Evolutionary conservation across 495 filamentous ascomycete genomes (phyloP), one percentile per base, ranked within the genome.

Genomic region (Ramalina peruviana): DNA sequence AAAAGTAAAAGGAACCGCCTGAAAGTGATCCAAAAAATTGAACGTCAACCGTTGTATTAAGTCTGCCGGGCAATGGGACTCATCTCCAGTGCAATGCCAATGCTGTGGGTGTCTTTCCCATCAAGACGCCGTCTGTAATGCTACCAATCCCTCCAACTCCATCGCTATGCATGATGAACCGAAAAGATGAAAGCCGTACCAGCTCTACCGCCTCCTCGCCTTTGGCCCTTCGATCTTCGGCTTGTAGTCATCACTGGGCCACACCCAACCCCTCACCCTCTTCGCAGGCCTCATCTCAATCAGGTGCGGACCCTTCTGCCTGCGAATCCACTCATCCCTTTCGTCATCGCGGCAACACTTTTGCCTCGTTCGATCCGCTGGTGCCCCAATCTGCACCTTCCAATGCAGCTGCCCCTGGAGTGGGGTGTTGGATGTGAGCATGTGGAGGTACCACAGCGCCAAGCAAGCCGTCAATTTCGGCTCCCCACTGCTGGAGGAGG

Each of bases 261-360:
- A 79, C 1, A 93, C 78, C 87, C 88, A 96, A 0, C 88, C 88
- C 16, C 88, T 68, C 6, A 78, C 71, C 40, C 85, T 69, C 70
- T 89, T 94, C 44, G 86, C 86, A 67, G 85, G 82, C 19, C 88
- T 70, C 71, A 80, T 83, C 74, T 96, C 88, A n/a, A 15, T 17
- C 26, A 48, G 16, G 2, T 45, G 42, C 4, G 81, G 78, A 52
- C 84, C 70, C 58, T 88, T 82, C 36, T 84, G 82, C 69, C 82
- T 81, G 10, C 87, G 87, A 61, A 96, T 92, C 88, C 88, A 94
- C 54, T 72, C 68, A 63, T 96, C 88, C 52, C 84, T 78, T 1
- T 73, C 65, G 13, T 68, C 72, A 0, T 75, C 62, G 45, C 84
- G 68, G 43, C 78, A 74, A 43, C 77, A 73, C 58, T 84, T 82